Evolutionary conservation across 148 eudicot species (phyloP).

Genomic region (Rhododendron simsii): DNA sequence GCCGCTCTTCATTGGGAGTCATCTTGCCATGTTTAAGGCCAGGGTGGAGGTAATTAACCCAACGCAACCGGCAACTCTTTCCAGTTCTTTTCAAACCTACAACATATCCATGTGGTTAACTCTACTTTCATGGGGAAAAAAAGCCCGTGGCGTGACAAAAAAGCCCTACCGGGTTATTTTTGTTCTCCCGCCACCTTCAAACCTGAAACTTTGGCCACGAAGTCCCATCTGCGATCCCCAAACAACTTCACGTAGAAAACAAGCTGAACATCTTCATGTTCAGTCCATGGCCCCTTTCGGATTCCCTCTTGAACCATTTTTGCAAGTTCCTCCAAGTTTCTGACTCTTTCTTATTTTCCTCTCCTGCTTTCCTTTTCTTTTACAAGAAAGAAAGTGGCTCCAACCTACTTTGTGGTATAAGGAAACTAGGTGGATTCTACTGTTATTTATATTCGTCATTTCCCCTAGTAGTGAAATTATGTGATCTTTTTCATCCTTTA

Average conservation of each 20-base stretch:
- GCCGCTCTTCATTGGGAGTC: constrained; percentile 81
- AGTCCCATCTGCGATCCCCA: constrained; percentile 98
- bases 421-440: constrained; percentile 6
- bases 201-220: constrained; percentile 99
- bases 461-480: constrained; percentile 19
- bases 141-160: constrained; percentile 35
- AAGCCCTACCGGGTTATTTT: constrained; percentile 50
- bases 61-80: constrained; percentile 91
- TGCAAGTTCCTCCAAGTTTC: neutral
- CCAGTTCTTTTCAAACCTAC: constrained; percentile 95
- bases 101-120: constrained; percentile 19
- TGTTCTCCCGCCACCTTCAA: constrained; percentile 99
- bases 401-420: neutral
- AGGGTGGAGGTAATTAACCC: constrained; percentile 97
- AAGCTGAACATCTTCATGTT: constrained; percentile 86
- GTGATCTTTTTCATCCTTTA: constrained; percentile 24
- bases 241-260: constrained; percentile 78
- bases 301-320: constrained; percentile 40
- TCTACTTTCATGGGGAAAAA: constrained; percentile 24
- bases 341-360: constrained; percentile 11
- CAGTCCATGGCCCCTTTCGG: constrained; percentile 94
- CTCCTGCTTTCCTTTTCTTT: neutral
- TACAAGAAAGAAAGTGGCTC: neutral
- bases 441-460: constrained; percentile 13
- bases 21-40: constrained; percentile 85